A percentile compares a stretch with the other conserved stretches of the same genome.
Conservation (phyloP, 1,284 basidiomycete species). For the Heterobasidion annosum region DNA sequence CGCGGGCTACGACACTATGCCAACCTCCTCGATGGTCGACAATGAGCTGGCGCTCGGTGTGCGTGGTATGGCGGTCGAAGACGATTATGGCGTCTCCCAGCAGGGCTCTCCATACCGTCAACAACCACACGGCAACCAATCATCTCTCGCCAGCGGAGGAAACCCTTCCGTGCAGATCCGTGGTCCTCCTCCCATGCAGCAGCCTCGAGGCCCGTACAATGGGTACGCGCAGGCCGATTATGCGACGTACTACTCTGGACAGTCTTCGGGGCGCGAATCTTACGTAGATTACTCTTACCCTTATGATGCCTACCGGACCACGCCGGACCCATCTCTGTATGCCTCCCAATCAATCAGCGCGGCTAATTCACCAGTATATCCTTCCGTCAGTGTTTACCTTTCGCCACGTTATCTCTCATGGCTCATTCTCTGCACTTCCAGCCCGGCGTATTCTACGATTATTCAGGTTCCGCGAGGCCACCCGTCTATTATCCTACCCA, state of each 20-base stretch:
- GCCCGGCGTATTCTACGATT: conserved; percentile 53
- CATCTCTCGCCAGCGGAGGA: conserved; percentile 1
- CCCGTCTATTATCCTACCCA: conserved; percentile 51
- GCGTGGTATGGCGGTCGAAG: conserved; percentile 62
- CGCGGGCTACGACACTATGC: conserved; percentile 29
- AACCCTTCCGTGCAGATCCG: conserved; percentile 22
- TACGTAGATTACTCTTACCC: conserved; percentile 43
- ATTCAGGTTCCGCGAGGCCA: conserved; percentile 34
- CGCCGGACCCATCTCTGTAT: conserved; percentile 43
- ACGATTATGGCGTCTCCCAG: conserved; percentile 30
- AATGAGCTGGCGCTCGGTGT: conserved; percentile 49
- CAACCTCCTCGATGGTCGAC: conserved; percentile 33
- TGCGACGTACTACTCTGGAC: conserved; percentile 42
- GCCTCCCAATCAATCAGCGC: conserved; percentile 31
- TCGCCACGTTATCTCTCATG: neutral
- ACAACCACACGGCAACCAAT: conserved; percentile 9
- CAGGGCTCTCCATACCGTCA: conserved; percentile 20
- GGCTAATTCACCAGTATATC: conserved; percentile 36
- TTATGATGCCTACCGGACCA: conserved; percentile 44
- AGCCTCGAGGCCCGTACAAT: conserved; percentile 37
- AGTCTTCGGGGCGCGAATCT: conserved; percentile 30
- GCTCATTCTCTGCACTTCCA: conserved; percentile 21
- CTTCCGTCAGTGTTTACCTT: conserved; percentile 16
- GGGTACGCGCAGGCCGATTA: conserved; percentile 49
- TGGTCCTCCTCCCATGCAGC: conserved; percentile 30